These are phyloP conservation scores for Septoria petroselini DNA, from an alignment of 2,329 filamentous ascomycete species.

Conservation along the genomic window DNA sequence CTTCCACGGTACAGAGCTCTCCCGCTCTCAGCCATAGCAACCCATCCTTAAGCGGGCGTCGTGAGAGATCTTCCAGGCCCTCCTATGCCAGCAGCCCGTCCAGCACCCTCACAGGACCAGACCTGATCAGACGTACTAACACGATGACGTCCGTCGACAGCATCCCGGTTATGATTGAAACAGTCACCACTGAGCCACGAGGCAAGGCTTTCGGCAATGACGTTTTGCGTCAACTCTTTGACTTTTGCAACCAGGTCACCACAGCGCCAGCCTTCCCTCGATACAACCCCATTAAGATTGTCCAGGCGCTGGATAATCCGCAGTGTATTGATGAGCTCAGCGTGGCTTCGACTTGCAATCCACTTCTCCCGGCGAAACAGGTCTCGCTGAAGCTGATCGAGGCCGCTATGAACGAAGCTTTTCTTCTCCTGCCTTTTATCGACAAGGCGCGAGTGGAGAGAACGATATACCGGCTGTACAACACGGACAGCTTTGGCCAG, in stretches of 20 bases:
- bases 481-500: conserved; percentile 18
- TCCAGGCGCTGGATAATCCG: conserved; percentile 21
- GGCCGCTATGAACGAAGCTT: conserved; percentile 20
- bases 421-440: conserved; percentile 24
- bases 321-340: conserved; percentile 9
- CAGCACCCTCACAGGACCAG: neutral
- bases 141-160: neutral
- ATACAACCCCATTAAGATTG: conserved; percentile 19
- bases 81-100: neutral
- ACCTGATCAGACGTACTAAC: neutral
- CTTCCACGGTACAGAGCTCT: neutral
- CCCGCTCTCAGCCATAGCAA: neutral
- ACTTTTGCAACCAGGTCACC: conserved; percentile 15
- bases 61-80: conserved; percentile 1
- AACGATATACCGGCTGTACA: conserved; percentile 21
- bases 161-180: conserved; percentile 8
- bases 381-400: conserved; percentile 14
- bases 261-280: neutral
- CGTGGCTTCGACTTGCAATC: conserved; percentile 3
- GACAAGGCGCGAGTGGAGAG: conserved; percentile 16
- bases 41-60: neutral
- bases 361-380: conserved; percentile 15
- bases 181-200: conserved; percentile 22
- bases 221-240: conserved; percentile 23
- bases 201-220: conserved; percentile 23